These are phyloP conservation scores for Aurantiochytrium sp. DNA, from an alignment of 108 stramenopile species.

Conservation along the genomic window DNA sequence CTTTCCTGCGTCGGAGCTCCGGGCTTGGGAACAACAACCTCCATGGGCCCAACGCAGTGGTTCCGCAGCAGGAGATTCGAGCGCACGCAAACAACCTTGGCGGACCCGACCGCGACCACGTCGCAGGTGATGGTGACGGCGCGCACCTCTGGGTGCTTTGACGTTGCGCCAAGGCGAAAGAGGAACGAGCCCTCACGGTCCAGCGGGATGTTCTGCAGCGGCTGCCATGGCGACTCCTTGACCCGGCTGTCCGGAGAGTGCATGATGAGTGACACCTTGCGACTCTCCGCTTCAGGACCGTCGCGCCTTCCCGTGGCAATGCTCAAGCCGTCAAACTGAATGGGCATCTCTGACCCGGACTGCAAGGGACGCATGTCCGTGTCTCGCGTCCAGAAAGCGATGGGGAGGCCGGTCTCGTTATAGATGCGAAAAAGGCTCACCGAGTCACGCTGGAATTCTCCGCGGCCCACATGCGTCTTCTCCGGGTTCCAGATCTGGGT, in stretches of 20 bases:
- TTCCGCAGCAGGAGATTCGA: constrained; percentile 8
- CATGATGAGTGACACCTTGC: neutral
- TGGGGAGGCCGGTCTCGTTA: constrained; percentile 5
- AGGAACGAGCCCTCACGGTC: neutral
- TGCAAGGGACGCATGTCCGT: neutral
- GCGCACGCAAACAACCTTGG: neutral
- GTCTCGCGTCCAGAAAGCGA: neutral
- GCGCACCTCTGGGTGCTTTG: neutral
- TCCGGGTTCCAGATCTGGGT: constrained; percentile 1
- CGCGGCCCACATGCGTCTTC: neutral
- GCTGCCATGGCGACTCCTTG: constrained; percentile 7
- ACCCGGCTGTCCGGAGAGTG: neutral
- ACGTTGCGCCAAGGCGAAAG: neutral
- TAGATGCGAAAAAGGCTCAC: neutral
- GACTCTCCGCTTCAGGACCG: neutral
- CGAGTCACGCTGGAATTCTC: neutral
- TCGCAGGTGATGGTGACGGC: neutral
- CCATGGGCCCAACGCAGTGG: neutral
- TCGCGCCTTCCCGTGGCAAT: neutral
- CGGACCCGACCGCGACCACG: neutral
- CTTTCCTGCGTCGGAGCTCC: neutral
- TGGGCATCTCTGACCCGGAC: neutral
- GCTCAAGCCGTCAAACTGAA: neutral
- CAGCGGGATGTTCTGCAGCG: neutral
- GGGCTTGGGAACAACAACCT: neutral